Conservation (phyloP, 148 eudicot genomes). For the Tetragonia tetragonoides region DNA sequence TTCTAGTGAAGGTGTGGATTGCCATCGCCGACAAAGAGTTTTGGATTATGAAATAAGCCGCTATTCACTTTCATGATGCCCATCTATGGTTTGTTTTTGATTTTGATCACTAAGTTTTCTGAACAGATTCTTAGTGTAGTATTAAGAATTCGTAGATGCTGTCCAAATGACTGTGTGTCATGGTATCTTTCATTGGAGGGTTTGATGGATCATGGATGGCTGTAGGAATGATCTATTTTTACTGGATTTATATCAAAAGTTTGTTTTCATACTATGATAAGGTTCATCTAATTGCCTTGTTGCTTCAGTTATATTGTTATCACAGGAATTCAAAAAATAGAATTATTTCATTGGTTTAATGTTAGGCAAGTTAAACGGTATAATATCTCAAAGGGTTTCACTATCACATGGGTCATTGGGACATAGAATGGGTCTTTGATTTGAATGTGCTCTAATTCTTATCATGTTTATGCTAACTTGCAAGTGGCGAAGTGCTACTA, state of each 20-base stretch:
- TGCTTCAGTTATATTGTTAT: neutral
- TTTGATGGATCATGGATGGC: neutral
- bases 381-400: neutral
- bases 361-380: neutral
- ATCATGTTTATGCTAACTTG: neutral
- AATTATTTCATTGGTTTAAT: too few species aligned
- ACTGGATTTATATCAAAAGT: neutral
- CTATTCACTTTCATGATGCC: neutral
- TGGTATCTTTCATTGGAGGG: neutral
- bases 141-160: too few species aligned
- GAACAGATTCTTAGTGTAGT: neutral
- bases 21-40: neutral
- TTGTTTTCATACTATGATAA: neutral
- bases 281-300: neutral
- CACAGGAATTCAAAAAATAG: neutral
- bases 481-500: neutral
- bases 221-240: neutral
- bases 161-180: neutral
- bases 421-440: neutral
- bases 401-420: neutral
- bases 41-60: conserved; percentile 1
- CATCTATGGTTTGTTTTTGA: neutral
- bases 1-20: neutral
- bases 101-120: neutral
- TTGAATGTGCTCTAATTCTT: neutral